Base-by-base conservation (phyloP, 306 rosid genomes). In the Fragaria nilgerrensis region DNA sequence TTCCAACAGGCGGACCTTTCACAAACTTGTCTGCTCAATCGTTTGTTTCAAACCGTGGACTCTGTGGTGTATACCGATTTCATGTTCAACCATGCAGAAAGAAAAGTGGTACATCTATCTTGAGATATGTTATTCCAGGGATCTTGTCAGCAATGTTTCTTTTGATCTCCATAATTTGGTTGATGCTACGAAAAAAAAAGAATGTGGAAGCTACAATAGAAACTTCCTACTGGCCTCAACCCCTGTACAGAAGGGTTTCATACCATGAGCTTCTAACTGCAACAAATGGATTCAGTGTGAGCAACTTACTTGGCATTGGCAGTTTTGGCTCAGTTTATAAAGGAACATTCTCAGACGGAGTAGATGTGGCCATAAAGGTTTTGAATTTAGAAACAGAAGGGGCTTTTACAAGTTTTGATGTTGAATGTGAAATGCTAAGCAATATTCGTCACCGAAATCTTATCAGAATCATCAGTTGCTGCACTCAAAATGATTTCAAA, bases 1-100 rank as follows among this genome's bases (percentile, higher is more conserved):
- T 83, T 63, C 83, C 82, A 77, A 73, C 20, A 23, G 73, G 72
- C 17, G 81, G 81, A 32, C 47, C 73, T 12, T 65, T 83, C 39
- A 25, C 20, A 5, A 79, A 47, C 16, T 72, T 75, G 39, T 71
- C 81, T 13, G 22, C 68, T 59, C 48, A 56, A 5, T 80, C 87
- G 58, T 84, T 84, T 68, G 17, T 73, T 8, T 53, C 68, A 22
- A 84, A 84, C 39, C 36, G 9, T 4, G 74, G n/a, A 15, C 79
- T 84, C 0, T 84, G 87, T 74, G 77, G 82, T n/a, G 74, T 10
- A 20, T 59, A 70, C 15, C 34, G 19, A 36, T 17, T 77, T 5
- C 55, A 68, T 73, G 44, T 76, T 20, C 77, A 23, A 50, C 75
- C 53, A 0, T 80, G 87, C 80, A 43, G 43, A 67, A 45, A 4